These are phyloP conservation scores for Podila verticillata DNA, from an alignment of 192 early-diverging fungal species.

Conservation along the genomic window DNA sequence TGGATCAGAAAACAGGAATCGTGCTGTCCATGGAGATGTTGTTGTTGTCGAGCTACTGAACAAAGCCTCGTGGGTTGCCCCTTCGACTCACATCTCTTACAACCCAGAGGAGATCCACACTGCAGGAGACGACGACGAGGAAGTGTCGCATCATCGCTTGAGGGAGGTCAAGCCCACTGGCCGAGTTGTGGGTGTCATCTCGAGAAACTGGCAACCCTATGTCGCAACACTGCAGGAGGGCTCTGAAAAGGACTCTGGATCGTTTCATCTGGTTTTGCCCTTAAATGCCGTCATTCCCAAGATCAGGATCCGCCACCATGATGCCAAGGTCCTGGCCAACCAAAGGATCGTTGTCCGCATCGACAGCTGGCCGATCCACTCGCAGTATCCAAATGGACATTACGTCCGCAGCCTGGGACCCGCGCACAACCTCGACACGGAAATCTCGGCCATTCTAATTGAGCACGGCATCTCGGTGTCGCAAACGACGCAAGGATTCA, in stretches of 20 bases:
- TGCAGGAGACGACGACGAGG: conserved; percentile 28
- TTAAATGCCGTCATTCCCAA: conserved; percentile 75
- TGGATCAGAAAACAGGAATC: conserved; percentile 64
- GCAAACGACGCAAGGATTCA: conserved; percentile 75
- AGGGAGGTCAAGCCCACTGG: conserved; percentile 55
- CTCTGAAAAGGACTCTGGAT: conserved; percentile 55
- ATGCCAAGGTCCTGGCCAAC: conserved; percentile 62
- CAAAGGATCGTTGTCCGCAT: conserved; percentile 79
- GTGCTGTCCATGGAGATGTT: conserved; percentile 70
- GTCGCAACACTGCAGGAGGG: conserved; percentile 81
- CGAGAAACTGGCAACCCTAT: conserved; percentile 79
- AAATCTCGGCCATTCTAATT: conserved; percentile 80
- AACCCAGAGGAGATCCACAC: conserved; percentile 44
- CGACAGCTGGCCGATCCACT: conserved; percentile 74
- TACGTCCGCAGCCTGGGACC: conserved; percentile 75
- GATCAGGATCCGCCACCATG: conserved; percentile 76
- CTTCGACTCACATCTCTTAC: conserved; percentile 56
- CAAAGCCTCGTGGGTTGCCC: conserved; percentile 53
- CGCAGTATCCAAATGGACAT: conserved; percentile 82
- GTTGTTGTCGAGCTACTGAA: conserved; percentile 71
- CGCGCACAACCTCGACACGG: conserved; percentile 72
- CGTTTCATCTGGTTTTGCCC: conserved; percentile 72
- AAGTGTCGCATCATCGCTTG: conserved; percentile 12
- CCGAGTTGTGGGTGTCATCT: conserved; percentile 68
- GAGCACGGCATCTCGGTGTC: conserved; percentile 82